A percentile compares a stretch with the other conserved stretches of the same genome.
These are phyloP conservation scores for Ziziphus jujuba DNA, from an alignment of 306 rosid species.

Conservation along the genomic window DNA sequence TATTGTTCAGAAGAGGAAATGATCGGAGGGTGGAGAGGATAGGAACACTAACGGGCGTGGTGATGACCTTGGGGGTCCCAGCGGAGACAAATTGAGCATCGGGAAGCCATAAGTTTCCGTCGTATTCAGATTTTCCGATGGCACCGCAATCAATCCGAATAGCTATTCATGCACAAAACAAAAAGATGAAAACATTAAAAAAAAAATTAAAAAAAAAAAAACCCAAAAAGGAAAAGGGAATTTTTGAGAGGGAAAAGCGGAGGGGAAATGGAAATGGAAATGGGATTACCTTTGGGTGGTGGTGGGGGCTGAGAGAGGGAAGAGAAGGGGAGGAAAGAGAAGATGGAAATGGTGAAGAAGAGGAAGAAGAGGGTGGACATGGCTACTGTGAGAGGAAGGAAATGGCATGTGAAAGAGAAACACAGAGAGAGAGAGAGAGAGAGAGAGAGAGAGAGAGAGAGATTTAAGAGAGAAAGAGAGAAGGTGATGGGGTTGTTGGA, in stretches of 20 bases:
- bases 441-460: slow-evolving; percentile 2
- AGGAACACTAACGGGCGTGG: slow-evolving; percentile 28
- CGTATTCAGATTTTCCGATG: slow-evolving; percentile 17
- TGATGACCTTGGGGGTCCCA: slow-evolving; percentile 48
- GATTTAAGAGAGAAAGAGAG: slow-evolving; percentile 1
- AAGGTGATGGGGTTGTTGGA: neutral
- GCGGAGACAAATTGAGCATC: slow-evolving; percentile 44
- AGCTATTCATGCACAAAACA: slow-evolving; percentile 25
- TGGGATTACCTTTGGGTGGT: slow-evolving; percentile 48
- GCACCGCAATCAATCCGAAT: slow-evolving; percentile 64
- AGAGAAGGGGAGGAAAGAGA: slow-evolving; percentile 27
- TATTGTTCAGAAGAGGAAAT: slow-evolving; percentile 41
- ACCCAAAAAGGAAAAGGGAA: no score
- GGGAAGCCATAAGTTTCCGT: slow-evolving; percentile 56
- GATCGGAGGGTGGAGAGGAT: slow-evolving; percentile 62
- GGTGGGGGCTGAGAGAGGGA: slow-evolving; percentile 32
- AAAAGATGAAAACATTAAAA: neutral
- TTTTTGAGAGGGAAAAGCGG: neutral
- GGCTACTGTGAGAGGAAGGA: slow-evolving; percentile 20
- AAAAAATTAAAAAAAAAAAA: neutral
- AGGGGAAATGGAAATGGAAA: neutral
- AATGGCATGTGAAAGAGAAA: slow-evolving; percentile 8
- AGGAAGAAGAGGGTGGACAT: slow-evolving; percentile 34
- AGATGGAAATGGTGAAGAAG: slow-evolving; percentile 17
- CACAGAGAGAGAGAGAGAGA: neutral